Percentiles rank a stretch among this genome's conserved stretches.
Conservation (phyloP, 202 grass and related monocot species). For the Alloteropsis angusta region DNA sequence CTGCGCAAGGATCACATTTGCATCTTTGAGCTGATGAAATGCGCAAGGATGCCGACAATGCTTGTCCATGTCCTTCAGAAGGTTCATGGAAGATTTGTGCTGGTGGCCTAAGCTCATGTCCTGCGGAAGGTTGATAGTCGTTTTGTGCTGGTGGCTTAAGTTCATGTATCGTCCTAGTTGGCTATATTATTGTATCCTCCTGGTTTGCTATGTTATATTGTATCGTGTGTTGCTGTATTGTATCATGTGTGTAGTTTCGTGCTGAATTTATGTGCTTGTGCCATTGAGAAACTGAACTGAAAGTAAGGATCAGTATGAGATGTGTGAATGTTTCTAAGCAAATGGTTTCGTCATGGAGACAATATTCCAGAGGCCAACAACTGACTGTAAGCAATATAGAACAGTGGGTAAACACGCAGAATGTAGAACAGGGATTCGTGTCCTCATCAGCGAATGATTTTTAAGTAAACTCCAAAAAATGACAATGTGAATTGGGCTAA, state of each 20-base stretch:
- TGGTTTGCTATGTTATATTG: not conserved
- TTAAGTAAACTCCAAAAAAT: too few species aligned
- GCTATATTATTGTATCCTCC: not conserved
- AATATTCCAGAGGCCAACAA: not conserved
- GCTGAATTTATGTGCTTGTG: not conserved
- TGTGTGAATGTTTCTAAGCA: not conserved
- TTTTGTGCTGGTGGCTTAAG: too few species aligned
- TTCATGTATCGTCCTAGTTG: not conserved
- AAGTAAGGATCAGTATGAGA: too few species aligned
- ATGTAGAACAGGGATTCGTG: too few species aligned
- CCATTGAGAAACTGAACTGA: not conserved
- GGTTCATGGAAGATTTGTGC: not conserved
- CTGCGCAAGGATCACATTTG: slow-evolving; percentile 29
- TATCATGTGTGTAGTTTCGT: not conserved
- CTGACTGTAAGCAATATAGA: not conserved
- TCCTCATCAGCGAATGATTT: too few species aligned
- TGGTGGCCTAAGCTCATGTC: too few species aligned
- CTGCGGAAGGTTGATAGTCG: too few species aligned
- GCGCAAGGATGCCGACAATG: not conserved
- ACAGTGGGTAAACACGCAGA: too few species aligned
- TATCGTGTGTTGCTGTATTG: too few species aligned
- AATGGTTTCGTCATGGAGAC: not conserved
- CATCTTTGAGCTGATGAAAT: slow-evolving; percentile 17
- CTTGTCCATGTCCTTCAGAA: slow-evolving; percentile 31
- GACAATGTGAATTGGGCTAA: too few species aligned